Evolutionary conservation across 2,329 filamentous ascomycete species (phyloP), one percentile per base, ranked within the genome.

Genomic region (Cercospora janseana): DNA sequence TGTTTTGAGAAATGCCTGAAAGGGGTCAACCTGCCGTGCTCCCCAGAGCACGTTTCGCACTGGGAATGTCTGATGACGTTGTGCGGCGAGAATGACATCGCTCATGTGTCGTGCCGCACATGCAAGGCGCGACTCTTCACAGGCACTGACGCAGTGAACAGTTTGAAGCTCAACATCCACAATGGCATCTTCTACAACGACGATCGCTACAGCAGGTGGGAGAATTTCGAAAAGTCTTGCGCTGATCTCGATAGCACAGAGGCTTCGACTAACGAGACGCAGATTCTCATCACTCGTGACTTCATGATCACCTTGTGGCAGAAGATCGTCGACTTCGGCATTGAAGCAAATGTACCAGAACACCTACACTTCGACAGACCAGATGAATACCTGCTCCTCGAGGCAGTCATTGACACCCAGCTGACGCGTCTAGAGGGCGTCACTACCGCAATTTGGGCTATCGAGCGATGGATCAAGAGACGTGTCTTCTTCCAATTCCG

Each of bases 181-280:
- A 46, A 46, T 24, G 28, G 28, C 6, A n/a, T 27, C 5, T 57
- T 45, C 43, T 21, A 31, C 23, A 29, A 47, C n/a, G 55, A 52
- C 5, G 26, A 46, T 13, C 42, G 46, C n/a, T 55, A 29, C 46
- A 55, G 35, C n/a, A n/a, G 35, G 3, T 55, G 37, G 27, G 55
- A 57, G 49, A 57, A 53, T 26, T 52, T 48, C 32, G 49, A 57
- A 23, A 44, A 47, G 10, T 52, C 49, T 4, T 55, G 45, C 20
- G 38, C 55, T n/a, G 52, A 55, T 31, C 52, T 57, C 32, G 55
- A 57, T 31, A 35, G 18, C 7, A 38, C 20, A 1, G 28, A 16
- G 1, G 32, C 46, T 1, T 13, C 29, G 9, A 23, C 15, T 23
- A 46, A 55, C 18, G 15, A 26, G 6, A 38, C 12, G 8, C 35